Evolutionary conservation across 345 rosid species (phyloP).

Genomic region (Abelmoschus esculentus): DNA sequence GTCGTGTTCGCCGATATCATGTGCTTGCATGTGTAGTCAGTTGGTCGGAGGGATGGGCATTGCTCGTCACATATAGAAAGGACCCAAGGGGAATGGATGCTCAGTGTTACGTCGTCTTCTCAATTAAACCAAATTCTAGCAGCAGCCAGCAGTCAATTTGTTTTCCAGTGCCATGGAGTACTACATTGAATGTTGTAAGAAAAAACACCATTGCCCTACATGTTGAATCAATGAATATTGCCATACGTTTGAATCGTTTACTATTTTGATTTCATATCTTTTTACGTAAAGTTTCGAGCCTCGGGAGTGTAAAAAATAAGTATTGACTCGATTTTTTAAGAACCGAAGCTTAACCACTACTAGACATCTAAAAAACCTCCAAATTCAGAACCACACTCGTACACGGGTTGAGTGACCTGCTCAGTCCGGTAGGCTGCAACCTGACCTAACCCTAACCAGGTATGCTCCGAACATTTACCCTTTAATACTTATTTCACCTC

Average conservation of each 20-base stretch:
- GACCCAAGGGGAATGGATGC: background rate
- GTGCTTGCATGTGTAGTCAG: constrained; percentile 8
- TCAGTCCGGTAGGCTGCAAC: too few species aligned
- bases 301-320: too few species aligned
- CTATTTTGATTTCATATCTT: background rate
- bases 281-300: too few species aligned
- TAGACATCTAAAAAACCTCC: too few species aligned
- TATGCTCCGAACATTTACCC: too few species aligned
- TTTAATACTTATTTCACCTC: too few species aligned
- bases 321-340: too few species aligned
- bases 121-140: background rate
- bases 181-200: background rate
- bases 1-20: background rate
- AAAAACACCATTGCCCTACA: background rate
- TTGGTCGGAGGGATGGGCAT: background rate
- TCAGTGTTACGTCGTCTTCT: constrained; percentile 7
- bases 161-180: constrained; percentile 1
- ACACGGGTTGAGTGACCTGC: too few species aligned
- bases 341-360: too few species aligned
- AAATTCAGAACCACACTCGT: too few species aligned
- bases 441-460: too few species aligned
- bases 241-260: background rate
- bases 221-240: background rate
- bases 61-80: background rate
- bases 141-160: background rate